Evolutionary conservation across 2,329 filamentous ascomycete species (phyloP).

Genomic region (Capronia americana): DNA sequence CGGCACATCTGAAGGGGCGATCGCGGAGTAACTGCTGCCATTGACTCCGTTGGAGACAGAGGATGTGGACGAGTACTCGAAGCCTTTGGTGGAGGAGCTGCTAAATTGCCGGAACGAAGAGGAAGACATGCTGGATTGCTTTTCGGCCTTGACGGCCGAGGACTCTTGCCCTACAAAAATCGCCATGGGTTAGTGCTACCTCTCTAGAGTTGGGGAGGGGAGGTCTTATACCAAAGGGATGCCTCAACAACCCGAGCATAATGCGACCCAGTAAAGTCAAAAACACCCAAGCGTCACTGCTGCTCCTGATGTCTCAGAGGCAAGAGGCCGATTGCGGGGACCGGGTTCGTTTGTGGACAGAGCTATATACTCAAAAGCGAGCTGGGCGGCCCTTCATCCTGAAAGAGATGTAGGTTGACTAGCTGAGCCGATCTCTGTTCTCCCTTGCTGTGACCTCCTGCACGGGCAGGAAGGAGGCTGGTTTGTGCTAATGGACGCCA

Average conservation of each 20-base stretch:
- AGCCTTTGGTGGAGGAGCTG: conserved; percentile 16
- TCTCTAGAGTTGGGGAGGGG: neutral
- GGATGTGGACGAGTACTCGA: conserved; percentile 17
- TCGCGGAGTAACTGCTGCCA: conserved; percentile 2
- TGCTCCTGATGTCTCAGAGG: neutral
- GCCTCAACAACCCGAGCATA: conserved; percentile 18
- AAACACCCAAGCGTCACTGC: neutral
- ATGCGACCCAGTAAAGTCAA: conserved; percentile 15
- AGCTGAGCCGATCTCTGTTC: neutral
- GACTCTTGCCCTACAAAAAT: conserved; percentile 13
- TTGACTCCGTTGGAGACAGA: conserved; percentile 14
- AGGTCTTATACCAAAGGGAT: conserved; percentile 19
- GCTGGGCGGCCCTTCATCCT: neutral
- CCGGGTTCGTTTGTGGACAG: conserved; percentile 1
- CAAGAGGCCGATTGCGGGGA: conserved; percentile 11
- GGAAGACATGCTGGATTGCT: conserved; percentile 18
- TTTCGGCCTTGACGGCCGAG: conserved; percentile 14
- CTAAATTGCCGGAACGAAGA: conserved; percentile 10
- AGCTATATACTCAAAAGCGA: conserved; percentile 14
- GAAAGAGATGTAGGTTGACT: neutral
- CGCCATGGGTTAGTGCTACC: neutral
- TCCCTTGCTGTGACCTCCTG: neutral
- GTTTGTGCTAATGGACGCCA: neutral
- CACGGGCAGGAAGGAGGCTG: neutral
- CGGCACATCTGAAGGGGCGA: conserved; percentile 12